Evolutionary conservation across 106 monocot genomes (phyloP), one percentile per base, ranked within the genome.

Genomic region (Dendrobium catenatum): DNA sequence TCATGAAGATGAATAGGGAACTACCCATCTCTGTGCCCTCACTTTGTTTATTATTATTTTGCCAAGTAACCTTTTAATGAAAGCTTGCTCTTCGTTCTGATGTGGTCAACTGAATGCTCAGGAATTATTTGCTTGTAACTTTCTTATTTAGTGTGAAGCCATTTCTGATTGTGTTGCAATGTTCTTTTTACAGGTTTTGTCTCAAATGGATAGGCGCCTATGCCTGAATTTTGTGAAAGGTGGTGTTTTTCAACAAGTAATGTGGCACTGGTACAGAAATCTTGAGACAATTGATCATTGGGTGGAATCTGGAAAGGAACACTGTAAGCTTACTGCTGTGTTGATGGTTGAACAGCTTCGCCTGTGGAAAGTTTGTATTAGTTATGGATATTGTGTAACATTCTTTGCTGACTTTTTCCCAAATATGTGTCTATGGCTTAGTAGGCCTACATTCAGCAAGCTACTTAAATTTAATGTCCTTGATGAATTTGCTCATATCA

Each of bases 311-410:
- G 88, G 91, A 75, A 91, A 59, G 80, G 95, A 99, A 42, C 54
- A 86, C n/a, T 88, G 92, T 77, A 93, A 84, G 80, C 81, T 90
- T 42, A 85, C 81, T 79, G 88, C 95, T 66, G 42, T 78, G 40
- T 64, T 99, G 72, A 89, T 93, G 87, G 84, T 93, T 54, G 91
- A 99, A 79, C 91, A 95, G 68, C 82, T 99, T 75, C 88, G 98
- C 43, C 73, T 99, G 15, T 99, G 98, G 98, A 99, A 87, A 76
- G 91, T 93, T 81, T 99, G 88, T 78, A 88, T 99, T 76, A 73
- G 78, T 18, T 91, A 99, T 85, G 95, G 95, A 17, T 93, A 91
- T 85, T 99, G 98, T 77, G 74, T 91, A 78, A 10, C 84, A 24
- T 87, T 85, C 79, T 99, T 95, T 73, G 9, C 88, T 31, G 98